Base-by-base conservation (phyloP, 164 flowering plant species). In the Vitis vinifera region DNA sequence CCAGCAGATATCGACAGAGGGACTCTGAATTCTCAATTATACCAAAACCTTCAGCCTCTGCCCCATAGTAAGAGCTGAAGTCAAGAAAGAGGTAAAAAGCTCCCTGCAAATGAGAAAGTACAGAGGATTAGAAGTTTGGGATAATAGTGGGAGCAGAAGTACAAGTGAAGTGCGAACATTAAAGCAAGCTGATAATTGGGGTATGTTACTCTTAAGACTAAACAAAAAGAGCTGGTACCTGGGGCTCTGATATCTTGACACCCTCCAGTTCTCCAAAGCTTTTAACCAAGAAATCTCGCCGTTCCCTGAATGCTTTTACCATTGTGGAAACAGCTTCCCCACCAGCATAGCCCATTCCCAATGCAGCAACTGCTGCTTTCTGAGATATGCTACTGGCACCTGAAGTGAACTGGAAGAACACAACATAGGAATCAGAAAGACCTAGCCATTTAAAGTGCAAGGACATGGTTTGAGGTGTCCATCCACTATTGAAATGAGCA, bases 321-420 rank as follows among this genome's bases (percentile, higher is more conserved):
- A 95, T 95, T 8, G 69, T 76, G 3, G 94, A 58, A 51, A 93
- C 90, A 19, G 82, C 86, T 72, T 90, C 96, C 9, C 99, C 99
- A 56, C 99, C 99, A 61, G 94, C 93, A 78, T 88, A 79, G 4
- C 99, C 99, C 73, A 95, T 53, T 65, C 93, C 94, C 52, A 95
- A 72, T 62, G 99, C 99, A 29, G 98, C 97, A 75, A 95, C 85
- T 55, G 81, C 99, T 29, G 97, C 99, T 78, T 93, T 95, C 71
- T 95, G 99, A 37, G 99, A 84, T 69, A 91, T 90, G 68, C 98
- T 91, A 75, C 97, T 86, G 14, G 98, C 98, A 69, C 97, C 97
- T 66, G 99, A 95, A 62, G 99, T 95, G 61, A 71, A 75, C 98
- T 95, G 83, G 30, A 76, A 79, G 7, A 73, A 53, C 51, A 74